phyloP scores from a whole-genome alignment of 163 green algal genomes.

The Chlamydomonas reinhardtii region DNA sequence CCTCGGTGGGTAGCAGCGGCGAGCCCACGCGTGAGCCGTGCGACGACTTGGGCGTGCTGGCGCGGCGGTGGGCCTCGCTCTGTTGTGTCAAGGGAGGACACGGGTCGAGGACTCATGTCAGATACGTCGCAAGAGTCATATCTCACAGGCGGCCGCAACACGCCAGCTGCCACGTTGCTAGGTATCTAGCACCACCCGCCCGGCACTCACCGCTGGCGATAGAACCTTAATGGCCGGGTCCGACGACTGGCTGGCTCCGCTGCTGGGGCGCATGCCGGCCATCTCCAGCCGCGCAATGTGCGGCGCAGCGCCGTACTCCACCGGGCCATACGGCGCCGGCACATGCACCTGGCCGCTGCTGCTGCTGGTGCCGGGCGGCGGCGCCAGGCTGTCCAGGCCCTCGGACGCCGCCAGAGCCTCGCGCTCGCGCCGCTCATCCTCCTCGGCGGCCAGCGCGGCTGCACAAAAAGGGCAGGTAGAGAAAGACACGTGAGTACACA shows the following conservation, averaged over 20 bases:
- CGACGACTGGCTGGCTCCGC: constrained; percentile 3
- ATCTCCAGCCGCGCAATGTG: background rate
- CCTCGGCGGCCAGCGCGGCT: constrained; percentile 32
- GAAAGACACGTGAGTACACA: background rate
- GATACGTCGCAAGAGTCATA: too few species aligned
- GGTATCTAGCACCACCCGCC: too few species aligned
- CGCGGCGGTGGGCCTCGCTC: constrained; percentile 4
- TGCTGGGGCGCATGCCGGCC: background rate
- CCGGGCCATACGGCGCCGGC: background rate
- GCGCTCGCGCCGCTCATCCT: constrained; percentile 9
- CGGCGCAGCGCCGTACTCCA: background rate
- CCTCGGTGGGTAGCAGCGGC: constrained; percentile 30
- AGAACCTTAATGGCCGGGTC: constrained; percentile 28
- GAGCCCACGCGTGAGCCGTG: constrained; percentile 13
- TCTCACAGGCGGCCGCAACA: too few species aligned
- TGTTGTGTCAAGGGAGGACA: too few species aligned
- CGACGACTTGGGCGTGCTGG: background rate
- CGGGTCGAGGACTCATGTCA: too few species aligned
- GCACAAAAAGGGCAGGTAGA: too few species aligned
- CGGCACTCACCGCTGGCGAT: constrained; percentile 8
- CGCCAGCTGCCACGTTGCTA: too few species aligned
- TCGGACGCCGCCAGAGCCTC: constrained; percentile 33
- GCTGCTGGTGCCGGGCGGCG: background rate
- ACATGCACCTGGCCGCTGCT: background rate
- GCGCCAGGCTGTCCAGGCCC: background rate